Evolutionary conservation across 176 grass and related monocot species (phyloP).

Genomic region (Luzula sylvatica): DNA sequence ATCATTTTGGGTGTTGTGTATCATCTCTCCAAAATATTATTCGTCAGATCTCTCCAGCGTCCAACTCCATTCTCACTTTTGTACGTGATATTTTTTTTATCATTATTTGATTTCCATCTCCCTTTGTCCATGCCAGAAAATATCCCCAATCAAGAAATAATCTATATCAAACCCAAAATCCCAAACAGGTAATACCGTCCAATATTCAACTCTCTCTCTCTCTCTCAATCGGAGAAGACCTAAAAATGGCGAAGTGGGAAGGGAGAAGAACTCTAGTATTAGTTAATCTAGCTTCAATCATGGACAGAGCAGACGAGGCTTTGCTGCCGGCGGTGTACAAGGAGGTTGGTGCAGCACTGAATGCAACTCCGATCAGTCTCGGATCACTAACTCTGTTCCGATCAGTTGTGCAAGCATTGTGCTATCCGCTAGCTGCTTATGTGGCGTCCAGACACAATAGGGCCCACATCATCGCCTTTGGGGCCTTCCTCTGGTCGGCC

Average conservation of each 20-base stretch:
- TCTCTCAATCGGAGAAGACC: too few relatives aligned
- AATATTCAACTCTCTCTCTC: too few relatives aligned
- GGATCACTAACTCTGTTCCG: slow-evolving; percentile 67
- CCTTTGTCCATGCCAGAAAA: too few relatives aligned
- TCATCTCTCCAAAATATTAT: too few relatives aligned
- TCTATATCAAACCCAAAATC: too few relatives aligned
- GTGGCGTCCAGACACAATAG: slow-evolving; percentile 45
- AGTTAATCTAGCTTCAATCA: slow-evolving; percentile 54
- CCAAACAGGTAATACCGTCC: too few relatives aligned
- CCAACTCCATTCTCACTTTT: too few relatives aligned
- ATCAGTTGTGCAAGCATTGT: slow-evolving; percentile 52
- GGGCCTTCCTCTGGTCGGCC: slow-evolving; percentile 30
- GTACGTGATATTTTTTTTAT: too few relatives aligned
- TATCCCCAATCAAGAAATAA: too few relatives aligned
- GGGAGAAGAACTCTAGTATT: slow-evolving; percentile 52
- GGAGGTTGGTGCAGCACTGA: slow-evolving; percentile 47
- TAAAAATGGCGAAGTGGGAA: not conserved
- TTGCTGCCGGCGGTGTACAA: slow-evolving; percentile 64
- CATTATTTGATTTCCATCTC: too few relatives aligned
- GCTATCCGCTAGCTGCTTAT: slow-evolving; percentile 69
- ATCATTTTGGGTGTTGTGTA: too few relatives aligned
- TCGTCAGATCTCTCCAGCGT: too few relatives aligned
- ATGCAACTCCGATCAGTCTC: slow-evolving; percentile 39
- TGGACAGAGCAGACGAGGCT: slow-evolving; percentile 73
- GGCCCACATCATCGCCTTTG: slow-evolving; percentile 30